Evolutionary conservation across 306 rosid genomes (phyloP), one percentile per base, ranked within the genome.

Genomic region (Quercus cerris): DNA sequence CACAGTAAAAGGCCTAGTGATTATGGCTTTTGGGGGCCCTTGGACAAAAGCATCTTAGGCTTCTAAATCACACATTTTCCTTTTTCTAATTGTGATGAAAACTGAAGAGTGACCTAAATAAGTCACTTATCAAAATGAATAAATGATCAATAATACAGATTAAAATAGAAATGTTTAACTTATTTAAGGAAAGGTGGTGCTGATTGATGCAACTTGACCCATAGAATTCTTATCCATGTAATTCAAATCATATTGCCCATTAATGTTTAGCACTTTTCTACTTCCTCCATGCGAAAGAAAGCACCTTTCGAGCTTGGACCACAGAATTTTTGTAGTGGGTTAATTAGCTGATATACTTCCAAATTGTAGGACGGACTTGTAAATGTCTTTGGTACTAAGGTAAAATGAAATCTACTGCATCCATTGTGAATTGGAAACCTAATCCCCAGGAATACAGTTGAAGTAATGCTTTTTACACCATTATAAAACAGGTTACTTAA

Each of bases 1-100:
- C 76, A 84, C 83, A 18, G 79, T 74, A 78, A 87, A 90, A 90
- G 87, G 84, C 79, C 74, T 46, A 5, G 55, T 80, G 64, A 81
- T 88, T 73, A 56, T 88, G 89, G 70, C 73, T 62, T 82, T 82
- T 82, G 87, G 82, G 89, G 82, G 70, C 83, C 85, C 77, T 46
- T 14, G 22, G 70, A 85, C 79, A 75, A 82, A 76, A 87, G 97
- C 82, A 86, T 84, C 90, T 88, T 86, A 86, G 83, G 76, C 78
- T 78, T 28, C 80, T 70, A 58, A 84, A 85, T 83, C 82, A 84
- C 84, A 80, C 70, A 85, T 75, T 55, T 52, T 52, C 55, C 44
- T 80, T 82, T 88, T 85, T 56, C 38, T 76, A 82, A 71, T 80
- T 63, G 12, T 69, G 78, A 61, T 76, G 73, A 68, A 72, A 74